Evolutionary conservation across 352 stramenopile genomes (phyloP).

Genomic region (Thraustochytrium sp.): DNA sequence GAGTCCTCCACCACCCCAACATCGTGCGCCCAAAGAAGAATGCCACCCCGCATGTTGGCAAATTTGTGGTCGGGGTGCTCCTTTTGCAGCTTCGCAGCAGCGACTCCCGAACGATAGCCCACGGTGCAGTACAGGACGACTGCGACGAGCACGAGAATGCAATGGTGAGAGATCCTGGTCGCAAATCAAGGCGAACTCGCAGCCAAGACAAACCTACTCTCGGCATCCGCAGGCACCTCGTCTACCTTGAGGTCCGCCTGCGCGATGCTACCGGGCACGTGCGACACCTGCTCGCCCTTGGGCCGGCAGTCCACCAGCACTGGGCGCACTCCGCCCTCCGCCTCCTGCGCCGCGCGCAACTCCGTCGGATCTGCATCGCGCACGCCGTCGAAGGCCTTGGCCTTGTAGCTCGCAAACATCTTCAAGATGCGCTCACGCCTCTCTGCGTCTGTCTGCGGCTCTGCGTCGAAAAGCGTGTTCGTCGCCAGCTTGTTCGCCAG

Average conservation of each 20-base stretch:
- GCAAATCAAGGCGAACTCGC: too few species aligned
- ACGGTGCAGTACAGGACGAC: conserved; percentile 25
- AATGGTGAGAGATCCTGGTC: too few species aligned
- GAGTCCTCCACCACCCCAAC: neutral
- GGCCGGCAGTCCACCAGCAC: conserved; percentile 27
- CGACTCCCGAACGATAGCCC: neutral
- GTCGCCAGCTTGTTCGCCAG: neutral
- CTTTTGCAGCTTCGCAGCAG: neutral
- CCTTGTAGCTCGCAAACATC: conserved; percentile 22
- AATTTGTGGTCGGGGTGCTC: neutral
- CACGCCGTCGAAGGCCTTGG: neutral
- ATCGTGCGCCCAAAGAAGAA: neutral
- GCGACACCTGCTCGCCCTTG: neutral
- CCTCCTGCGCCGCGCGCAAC: neutral
- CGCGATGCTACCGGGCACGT: neutral
- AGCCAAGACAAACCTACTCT: too few species aligned
- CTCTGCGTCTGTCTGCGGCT: neutral
- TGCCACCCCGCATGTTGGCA: neutral
- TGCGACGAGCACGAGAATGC: too few species aligned
- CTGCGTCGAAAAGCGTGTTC: neutral
- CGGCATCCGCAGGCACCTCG: neutral
- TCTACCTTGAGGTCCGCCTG: neutral
- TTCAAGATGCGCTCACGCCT: neutral
- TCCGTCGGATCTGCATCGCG: neutral
- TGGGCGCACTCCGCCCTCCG: neutral